Conservation (phyloP, 106 monocot species). For the Allium cepa region DNA sequence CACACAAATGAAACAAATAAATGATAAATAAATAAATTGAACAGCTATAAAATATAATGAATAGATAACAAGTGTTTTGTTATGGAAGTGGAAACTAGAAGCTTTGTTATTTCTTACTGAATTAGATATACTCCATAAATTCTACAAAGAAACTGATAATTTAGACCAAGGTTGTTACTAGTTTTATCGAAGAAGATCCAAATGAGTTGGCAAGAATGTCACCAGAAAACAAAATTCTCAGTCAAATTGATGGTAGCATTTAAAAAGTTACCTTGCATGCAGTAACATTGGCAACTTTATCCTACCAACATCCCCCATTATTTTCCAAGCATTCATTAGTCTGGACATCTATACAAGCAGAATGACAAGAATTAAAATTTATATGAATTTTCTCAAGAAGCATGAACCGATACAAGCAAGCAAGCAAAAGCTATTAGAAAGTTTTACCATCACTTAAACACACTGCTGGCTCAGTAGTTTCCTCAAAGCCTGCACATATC, state of each 20-base stretch:
- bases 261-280: constrained; percentile 47
- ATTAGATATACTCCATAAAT: no score
- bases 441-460: constrained; percentile 35
- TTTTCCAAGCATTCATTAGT: constrained; percentile 63
- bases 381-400: background rate
- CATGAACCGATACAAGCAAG: background rate
- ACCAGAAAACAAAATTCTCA: background rate
- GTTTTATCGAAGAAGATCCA: no score
- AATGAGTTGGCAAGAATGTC: no score
- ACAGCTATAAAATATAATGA: no score
- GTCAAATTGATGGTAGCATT: background rate
- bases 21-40: no score
- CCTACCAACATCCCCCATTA: constrained; percentile 62
- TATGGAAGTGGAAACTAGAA: no score
- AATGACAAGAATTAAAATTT: background rate
- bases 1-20: constrained; percentile 3
- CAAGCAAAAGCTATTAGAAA: background rate
- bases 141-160: no score
- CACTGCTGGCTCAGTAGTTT: constrained; percentile 54
- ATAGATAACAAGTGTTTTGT: no score
- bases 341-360: constrained; percentile 24
- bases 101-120: no score
- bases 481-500: constrained; percentile 53
- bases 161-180: no score
- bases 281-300: constrained; percentile 33